Conservation (phyloP, 257 asterid species). For the Jacaranda mimosifolia region DNA sequence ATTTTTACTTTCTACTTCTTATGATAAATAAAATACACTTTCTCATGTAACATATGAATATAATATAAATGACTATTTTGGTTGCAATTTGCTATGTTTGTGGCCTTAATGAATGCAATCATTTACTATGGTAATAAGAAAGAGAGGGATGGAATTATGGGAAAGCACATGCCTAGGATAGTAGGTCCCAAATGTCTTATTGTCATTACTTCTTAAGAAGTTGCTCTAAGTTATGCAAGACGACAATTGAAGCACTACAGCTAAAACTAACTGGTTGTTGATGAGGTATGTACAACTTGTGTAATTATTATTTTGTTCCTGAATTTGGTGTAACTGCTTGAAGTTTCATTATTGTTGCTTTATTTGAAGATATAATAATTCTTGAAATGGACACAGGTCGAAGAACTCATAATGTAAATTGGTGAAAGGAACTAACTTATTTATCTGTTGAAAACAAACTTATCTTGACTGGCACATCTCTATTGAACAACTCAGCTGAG, state of each 20-base stretch:
- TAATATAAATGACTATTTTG: slow-evolving; percentile 15
- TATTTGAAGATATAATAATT: slow-evolving; percentile 36
- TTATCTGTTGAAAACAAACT: slow-evolving; percentile 85
- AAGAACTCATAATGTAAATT: slow-evolving; percentile 89
- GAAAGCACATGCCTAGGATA: slow-evolving; percentile 87
- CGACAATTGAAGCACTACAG: slow-evolving; percentile 67
- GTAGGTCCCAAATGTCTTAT: slow-evolving; percentile 86
- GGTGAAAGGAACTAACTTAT: slow-evolving; percentile 67
- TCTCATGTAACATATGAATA: not conserved
- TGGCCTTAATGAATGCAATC: slow-evolving; percentile 74
- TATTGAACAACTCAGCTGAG: slow-evolving; percentile 95
- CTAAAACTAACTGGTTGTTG: slow-evolving; percentile 95
- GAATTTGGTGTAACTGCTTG: slow-evolving; percentile 10
- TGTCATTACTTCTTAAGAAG: slow-evolving; percentile 90
- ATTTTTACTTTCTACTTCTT: slow-evolving; percentile 27
- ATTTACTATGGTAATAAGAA: slow-evolving; percentile 86
- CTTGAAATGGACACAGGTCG: slow-evolving; percentile 89
- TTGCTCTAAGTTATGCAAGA: slow-evolving; percentile 77
- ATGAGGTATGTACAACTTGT: slow-evolving; percentile 67
- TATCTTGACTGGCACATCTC: slow-evolving; percentile 97
- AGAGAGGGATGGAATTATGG: slow-evolving; percentile 70
- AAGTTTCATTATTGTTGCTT: not conserved
- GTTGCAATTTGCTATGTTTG: slow-evolving; percentile 61
- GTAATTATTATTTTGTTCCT: not conserved
- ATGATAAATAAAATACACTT: slow-evolving; percentile 1